These are phyloP conservation scores for Mucor racemosus DNA, from an alignment of 371 early-diverging fungal genomes.

Conservation along the genomic window DNA sequence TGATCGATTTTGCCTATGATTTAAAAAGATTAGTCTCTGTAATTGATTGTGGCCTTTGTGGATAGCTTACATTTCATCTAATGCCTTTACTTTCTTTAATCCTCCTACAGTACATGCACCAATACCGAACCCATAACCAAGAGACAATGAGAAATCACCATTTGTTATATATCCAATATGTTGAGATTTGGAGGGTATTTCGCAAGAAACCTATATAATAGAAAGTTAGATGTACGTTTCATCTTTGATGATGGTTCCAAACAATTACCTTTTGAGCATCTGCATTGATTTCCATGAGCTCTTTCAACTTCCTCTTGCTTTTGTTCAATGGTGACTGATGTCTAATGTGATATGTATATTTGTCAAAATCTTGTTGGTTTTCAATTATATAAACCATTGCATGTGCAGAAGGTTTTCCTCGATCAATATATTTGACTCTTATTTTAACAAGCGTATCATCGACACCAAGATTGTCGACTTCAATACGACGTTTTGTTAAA, in stretches of 20 bases:
- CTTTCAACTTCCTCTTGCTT: constrained; percentile 21
- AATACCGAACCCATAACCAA: constrained; percentile 68
- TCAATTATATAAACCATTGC: constrained; percentile 57
- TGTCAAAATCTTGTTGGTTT: constrained; percentile 31
- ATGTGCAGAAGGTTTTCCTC: constrained; percentile 57
- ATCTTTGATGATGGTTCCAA: not conserved
- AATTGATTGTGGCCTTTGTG: not conserved
- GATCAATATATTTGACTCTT: constrained; percentile 45
- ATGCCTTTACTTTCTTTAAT: constrained; percentile 28
- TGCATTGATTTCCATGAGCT: constrained; percentile 4
- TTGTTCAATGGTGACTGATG: constrained; percentile 5
- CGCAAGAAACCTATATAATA: not conserved
- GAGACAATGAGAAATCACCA: constrained; percentile 68
- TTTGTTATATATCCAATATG: constrained; percentile 77
- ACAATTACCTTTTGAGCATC: constrained; percentile 14
- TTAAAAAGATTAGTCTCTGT: not conserved
- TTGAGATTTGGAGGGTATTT: constrained; percentile 24
- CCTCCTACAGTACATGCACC: constrained; percentile 59
- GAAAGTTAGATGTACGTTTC: not conserved
- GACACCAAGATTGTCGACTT: constrained; percentile 2
- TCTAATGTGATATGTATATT: constrained; percentile 10
- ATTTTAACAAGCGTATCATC: constrained; percentile 52
- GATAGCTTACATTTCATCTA: constrained; percentile 38
- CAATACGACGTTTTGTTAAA: not conserved
- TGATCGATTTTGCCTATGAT: constrained; percentile 39